Percentiles rank a stretch among this genome's conserved stretches.
phyloP scores from a whole-genome alignment of 2,329 filamentous ascomycete genomes.

The Nigrospora sphaerica region DNA sequence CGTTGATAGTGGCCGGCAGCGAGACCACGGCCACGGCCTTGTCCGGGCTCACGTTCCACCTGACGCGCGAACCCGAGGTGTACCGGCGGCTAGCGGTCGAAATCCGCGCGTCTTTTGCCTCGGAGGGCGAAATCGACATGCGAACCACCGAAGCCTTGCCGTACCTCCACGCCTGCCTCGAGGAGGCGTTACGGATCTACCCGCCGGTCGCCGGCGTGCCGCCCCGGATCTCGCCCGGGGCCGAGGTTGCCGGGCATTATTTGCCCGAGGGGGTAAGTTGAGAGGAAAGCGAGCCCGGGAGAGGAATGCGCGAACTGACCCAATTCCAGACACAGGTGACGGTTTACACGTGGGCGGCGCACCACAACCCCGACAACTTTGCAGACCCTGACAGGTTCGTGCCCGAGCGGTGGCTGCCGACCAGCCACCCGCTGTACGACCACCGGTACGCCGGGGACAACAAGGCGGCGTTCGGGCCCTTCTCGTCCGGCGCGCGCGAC shows the following conservation, averaged over 20 bases:
- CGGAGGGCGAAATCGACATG: conserved; percentile 1
- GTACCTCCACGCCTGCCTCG: conserved; percentile 2
- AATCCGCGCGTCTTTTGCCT: not conserved
- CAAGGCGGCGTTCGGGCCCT: conserved; percentile 8
- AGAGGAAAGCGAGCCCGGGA: too few species aligned
- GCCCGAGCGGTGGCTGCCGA: conserved; percentile 10
- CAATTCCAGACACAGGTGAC: conserved; percentile 26
- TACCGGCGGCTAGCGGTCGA: conserved; percentile 1
- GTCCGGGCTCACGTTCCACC: conserved; percentile 3
- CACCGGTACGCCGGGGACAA: conserved; percentile 7
- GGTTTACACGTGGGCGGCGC: conserved; percentile 34
- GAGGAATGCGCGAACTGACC: too few species aligned
- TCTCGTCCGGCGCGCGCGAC: conserved; percentile 10
- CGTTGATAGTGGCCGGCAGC: conserved; percentile 2
- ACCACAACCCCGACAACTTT: conserved; percentile 34
- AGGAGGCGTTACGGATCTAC: conserved; percentile 3
- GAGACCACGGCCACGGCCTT: conserved; percentile 5
- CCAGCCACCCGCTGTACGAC: conserved; percentile 6
- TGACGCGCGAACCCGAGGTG: not conserved
- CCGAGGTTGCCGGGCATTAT: not conserved
- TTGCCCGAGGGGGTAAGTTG: not conserved
- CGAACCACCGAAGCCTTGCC: not conserved
- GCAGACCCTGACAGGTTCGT: conserved; percentile 24
- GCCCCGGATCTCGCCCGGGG: conserved; percentile 1
- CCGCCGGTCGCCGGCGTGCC: not conserved